Evolutionary conservation across 495 filamentous ascomycete species (phyloP), one percentile per base, ranked within the genome.

Genomic region (Chaetomium cochliodes): DNA sequence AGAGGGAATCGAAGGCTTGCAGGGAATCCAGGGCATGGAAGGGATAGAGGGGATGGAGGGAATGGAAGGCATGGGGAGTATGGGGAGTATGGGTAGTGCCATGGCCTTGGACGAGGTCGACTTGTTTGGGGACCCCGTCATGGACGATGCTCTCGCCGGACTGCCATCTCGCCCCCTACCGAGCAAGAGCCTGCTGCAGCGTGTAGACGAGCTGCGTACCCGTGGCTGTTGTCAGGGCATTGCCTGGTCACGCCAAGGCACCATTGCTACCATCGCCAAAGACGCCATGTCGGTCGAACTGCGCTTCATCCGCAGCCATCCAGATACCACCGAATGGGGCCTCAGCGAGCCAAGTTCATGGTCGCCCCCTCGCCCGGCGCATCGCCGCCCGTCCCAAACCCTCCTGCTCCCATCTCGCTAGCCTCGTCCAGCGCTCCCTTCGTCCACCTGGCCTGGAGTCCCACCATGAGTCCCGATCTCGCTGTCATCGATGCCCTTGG

Each of bases 171-270:
- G 79, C 23, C 76, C 78, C 20, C 77, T 82, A 9, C 79, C 82
- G 3, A 84, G 86, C 62, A 90, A 88, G 76, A 86, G 86, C 50
- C 81, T 96, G 15, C 81, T 82, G 39, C 85, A 88, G 70, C 86
- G 89, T 44, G 67, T 97, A 33, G 90, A 93, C 72, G 91, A 97
- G 66, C 82, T 96, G 71, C 87, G 91, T 49, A 69, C 83, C 55
- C 82, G 84, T 63, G 93, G 93, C 3, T 96, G 91, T 72, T 90
- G 88, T 79, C 89, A 93, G 91, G 88, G 84, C 65, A 84, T 97
- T 59, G 88, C 88, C 55, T 98, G 96, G 96, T 97, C 94, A 20
- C 91, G 88, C 62, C 80, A 87, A 71, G 94, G 94, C 61, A 92
- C 87, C 69, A 90, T 98, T 73, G 93, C 93, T 33, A 87, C 87